Base-by-base conservation (phyloP, 106 monocot species). In the Hemerocallis citrina region DNA sequence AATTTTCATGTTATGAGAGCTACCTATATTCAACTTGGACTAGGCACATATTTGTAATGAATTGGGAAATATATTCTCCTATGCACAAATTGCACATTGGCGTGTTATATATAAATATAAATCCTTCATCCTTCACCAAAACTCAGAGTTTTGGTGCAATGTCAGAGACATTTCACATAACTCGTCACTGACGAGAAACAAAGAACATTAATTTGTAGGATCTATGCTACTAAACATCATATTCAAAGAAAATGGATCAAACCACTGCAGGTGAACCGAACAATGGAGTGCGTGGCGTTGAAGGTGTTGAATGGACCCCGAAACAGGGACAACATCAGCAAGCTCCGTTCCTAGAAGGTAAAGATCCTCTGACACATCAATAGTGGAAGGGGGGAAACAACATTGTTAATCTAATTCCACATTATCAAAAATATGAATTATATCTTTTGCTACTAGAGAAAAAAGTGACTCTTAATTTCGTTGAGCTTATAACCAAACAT, bases 271-370 rank as follows among this genome's bases (percentile, higher is more conserved):
- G 50, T 1, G 70, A 45, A 41, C 43, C 45, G 39, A 71, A 55
- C 41, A 47, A 62, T 35, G 33, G 23, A 19, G 20, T n/a, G n/a
- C n/a, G n/a, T 28, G 33, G 41, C 22, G 52, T 61, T n/a, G 64
- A 35, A 17, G 51, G 41, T 21, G 15, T 39, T 12, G 65, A 64
- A 32, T 52, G 46, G 23, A 55, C 41, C 34, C 66, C 44, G 25
- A 27, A 36, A 39, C 55, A 19, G 69, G 61, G 11, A 48, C 28
- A 17, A 41, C 46, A 43, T 36, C 61, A 60, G 14, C 41, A 34
- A 54, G 61, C 20, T 52, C 29, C 36, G 12, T 52, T 61, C 74
- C 79, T 78, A 38, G 16, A 32, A 65, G 29, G 10, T 68, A 49
- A 56, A 50, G 11, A 17, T 8, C 28, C 30, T 7, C 10, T 6